phyloP scores from a whole-genome alignment of 2,329 filamentous ascomycete species.

The Aurifilum marmelostoma region DNA sequence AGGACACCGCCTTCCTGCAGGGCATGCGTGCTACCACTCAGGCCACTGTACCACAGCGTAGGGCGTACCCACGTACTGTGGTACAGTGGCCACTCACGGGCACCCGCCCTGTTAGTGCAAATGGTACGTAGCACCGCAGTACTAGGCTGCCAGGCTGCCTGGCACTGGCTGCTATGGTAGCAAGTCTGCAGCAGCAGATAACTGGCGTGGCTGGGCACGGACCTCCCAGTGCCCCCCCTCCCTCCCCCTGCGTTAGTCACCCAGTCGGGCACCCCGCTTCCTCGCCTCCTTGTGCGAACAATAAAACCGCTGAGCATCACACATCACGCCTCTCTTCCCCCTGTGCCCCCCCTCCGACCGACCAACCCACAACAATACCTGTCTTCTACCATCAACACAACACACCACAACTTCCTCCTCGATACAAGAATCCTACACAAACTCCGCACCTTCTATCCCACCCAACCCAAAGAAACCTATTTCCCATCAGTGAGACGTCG shows the following conservation, averaged over 20 bases:
- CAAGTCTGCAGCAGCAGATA: not conserved
- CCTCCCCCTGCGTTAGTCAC: constrained; percentile 9
- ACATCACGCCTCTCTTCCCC: constrained; percentile 12
- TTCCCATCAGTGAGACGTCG: constrained; percentile 46
- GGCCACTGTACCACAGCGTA: not conserved
- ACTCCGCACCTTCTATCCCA: constrained; percentile 18
- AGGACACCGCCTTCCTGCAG: constrained; percentile 6
- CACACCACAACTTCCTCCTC: constrained; percentile 27
- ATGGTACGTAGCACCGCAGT: constrained; percentile 1
- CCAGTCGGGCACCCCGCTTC: constrained; percentile 16
- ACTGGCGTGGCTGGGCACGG: not conserved
- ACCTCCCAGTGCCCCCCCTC: not conserved
- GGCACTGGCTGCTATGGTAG: not conserved
- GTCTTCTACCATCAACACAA: constrained; percentile 7
- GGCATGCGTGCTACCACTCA: not conserved
- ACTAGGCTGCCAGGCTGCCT: no score
- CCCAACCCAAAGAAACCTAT: constrained; percentile 24
- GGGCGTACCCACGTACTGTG: not conserved
- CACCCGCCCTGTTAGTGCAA: not conserved
- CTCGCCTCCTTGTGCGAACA: constrained; percentile 18
- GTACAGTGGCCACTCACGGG: not conserved
- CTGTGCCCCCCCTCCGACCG: constrained; percentile 6
- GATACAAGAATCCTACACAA: constrained; percentile 22
- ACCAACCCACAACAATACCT: constrained; percentile 17
- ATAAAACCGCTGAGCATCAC: constrained; percentile 16